Evolutionary conservation across 352 stramenopile species (phyloP).

Genomic region (Phytophthora uliginosa): DNA sequence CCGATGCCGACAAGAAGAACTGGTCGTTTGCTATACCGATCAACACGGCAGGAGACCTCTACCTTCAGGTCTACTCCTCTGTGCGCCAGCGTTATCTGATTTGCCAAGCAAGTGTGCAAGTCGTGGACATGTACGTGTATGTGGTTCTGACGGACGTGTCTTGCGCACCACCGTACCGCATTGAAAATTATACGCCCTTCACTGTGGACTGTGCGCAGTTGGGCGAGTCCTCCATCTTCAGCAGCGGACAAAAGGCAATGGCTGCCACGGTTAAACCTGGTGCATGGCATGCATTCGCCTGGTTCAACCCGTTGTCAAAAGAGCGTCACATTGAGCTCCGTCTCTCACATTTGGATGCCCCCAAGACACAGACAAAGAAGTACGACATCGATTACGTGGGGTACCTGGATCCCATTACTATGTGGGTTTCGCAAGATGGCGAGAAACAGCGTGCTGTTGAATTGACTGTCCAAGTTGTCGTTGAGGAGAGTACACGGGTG

Average conservation of each 20-base stretch:
- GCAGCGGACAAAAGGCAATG: constrained; percentile 59
- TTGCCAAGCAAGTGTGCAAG: constrained; percentile 86
- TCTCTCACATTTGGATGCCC: constrained; percentile 63
- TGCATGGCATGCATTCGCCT: constrained; percentile 85
- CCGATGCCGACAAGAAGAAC: constrained; percentile 53
- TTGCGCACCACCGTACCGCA: constrained; percentile 81
- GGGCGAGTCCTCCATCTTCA: constrained; percentile 78
- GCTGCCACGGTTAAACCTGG: constrained; percentile 65
- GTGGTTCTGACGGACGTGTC: constrained; percentile 89
- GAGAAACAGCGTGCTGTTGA: constrained; percentile 64
- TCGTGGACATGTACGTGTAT: constrained; percentile 92
- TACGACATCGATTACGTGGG: constrained; percentile 89
- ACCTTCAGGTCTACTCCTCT: constrained; percentile 85
- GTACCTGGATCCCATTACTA: constrained; percentile 73
- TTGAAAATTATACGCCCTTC: constrained; percentile 92
- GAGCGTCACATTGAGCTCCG: constrained; percentile 83
- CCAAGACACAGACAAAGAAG: constrained; percentile 71
- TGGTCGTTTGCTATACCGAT: constrained; percentile 89
- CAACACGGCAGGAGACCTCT: constrained; percentile 80
- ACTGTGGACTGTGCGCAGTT: constrained; percentile 81
- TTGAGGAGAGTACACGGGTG: constrained; percentile 84
- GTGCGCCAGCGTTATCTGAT: constrained; percentile 81
- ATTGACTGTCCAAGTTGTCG: constrained; percentile 81
- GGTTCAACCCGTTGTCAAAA: constrained; percentile 88
- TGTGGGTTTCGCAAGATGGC: constrained; percentile 59